Evolutionary conservation across 2,329 filamentous ascomycete genomes (phyloP).

Genomic region (Dryadomyces quercivorus): DNA sequence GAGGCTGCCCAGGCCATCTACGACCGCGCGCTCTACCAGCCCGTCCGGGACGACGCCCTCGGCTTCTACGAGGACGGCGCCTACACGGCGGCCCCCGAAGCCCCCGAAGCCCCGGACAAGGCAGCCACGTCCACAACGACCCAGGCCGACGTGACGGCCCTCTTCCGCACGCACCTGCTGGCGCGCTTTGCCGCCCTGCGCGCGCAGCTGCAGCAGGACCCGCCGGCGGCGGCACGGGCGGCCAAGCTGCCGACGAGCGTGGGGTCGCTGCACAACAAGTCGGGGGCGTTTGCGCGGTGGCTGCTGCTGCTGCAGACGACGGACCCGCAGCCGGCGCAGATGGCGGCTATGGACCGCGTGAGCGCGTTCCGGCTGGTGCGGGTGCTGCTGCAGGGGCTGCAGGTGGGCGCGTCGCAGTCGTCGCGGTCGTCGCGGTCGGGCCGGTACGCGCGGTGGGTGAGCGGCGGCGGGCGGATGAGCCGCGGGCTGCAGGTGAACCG

Average conservation of each 20-base stretch:
- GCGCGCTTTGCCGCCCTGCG: conserved; percentile 56
- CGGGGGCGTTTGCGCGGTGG: conserved; percentile 38
- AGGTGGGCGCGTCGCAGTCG: conserved; percentile 28
- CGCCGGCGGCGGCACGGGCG: conserved; percentile 38
- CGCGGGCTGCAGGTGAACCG: conserved; percentile 45
- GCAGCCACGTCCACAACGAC: conserved; percentile 10
- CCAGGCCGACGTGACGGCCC: conserved; percentile 43
- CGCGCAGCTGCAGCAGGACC: conserved; percentile 40
- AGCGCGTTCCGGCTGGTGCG: conserved; percentile 55
- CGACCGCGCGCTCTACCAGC: conserved; percentile 34
- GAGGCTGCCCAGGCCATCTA: conserved; percentile 3
- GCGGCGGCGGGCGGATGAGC: neutral
- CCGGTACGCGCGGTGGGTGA: conserved; percentile 6
- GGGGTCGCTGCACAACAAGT: conserved; percentile 36
- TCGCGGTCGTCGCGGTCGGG: conserved; percentile 10
- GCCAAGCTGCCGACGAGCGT: conserved; percentile 29
- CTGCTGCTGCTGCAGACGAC: conserved; percentile 35
- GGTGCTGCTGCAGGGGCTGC: conserved; percentile 51
- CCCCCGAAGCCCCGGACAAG: conserved; percentile 6
- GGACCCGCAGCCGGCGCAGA: conserved; percentile 45
- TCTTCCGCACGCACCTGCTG: conserved; percentile 56
- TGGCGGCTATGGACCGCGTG: conserved; percentile 53
- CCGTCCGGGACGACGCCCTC: conserved; percentile 37
- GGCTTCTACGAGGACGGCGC: conserved; percentile 70
- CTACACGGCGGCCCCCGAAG: conserved; percentile 51